Conservation (phyloP, 2,329 filamentous ascomycete species). For the Diaporthe humulicola region DNA sequence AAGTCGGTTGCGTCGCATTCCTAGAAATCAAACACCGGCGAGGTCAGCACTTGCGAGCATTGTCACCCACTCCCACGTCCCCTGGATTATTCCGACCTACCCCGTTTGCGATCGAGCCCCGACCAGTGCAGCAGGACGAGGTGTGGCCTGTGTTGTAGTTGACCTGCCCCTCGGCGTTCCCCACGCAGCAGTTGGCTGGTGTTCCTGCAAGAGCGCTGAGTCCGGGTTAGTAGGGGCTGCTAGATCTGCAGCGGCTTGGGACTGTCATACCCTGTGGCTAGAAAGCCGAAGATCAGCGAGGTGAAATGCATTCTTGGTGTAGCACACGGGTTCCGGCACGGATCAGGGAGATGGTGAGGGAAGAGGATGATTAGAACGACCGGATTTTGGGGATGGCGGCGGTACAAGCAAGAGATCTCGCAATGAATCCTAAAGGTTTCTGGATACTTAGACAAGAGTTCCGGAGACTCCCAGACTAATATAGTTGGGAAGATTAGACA, state of each 20-base stretch:
- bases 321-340: too few relatives aligned
- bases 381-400: too few relatives aligned
- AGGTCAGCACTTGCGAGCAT: background rate
- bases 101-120: background rate
- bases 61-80: background rate
- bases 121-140: background rate
- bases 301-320: background rate
- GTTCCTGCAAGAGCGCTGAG: constrained; percentile 2
- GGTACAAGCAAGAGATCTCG: too few relatives aligned
- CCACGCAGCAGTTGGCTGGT: constrained; percentile 1
- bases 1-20: background rate
- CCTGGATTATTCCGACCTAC: background rate
- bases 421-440: too few relatives aligned
- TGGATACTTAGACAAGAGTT: background rate
- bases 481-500: too few relatives aligned
- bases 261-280: background rate
- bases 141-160: background rate
- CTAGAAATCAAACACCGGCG: background rate
- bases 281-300: background rate
- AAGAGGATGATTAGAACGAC: too few relatives aligned
- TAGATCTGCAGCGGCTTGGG: background rate
- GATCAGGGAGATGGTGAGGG: background rate
- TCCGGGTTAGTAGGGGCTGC: background rate
- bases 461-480: background rate
- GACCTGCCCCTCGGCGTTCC: background rate